Evolutionary conservation across 1,284 basidiomycete species (phyloP).

Genomic region (Mrakiaceae sp.): DNA sequence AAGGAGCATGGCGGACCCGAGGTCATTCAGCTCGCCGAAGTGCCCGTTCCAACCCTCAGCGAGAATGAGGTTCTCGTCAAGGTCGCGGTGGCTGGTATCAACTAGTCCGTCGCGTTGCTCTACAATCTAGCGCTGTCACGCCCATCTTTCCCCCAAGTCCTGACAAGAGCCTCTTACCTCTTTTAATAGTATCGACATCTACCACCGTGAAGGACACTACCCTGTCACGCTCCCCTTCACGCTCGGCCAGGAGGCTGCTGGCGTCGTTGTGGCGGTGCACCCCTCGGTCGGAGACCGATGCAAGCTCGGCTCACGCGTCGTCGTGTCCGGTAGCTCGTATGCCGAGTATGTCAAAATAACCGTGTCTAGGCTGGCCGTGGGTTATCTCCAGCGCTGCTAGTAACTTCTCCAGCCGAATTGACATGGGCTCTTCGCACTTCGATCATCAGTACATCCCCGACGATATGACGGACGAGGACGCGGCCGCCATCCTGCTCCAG

Average conservation of each 20-base stretch:
- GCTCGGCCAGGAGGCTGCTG: constrained; percentile 68
- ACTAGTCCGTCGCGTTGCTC: constrained; percentile 57
- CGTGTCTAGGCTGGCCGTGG: constrained; percentile 53
- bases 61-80: constrained; percentile 60
- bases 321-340: constrained; percentile 47
- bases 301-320: constrained; percentile 36
- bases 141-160: not conserved
- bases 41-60: constrained; percentile 51
- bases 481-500: constrained; percentile 59
- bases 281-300: constrained; percentile 44
- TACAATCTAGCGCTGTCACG: no score
- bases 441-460: constrained; percentile 25
- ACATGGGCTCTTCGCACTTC: no score
- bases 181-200: constrained; percentile 51
- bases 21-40: constrained; percentile 54
- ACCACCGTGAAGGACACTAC: constrained; percentile 47
- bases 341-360: constrained; percentile 64
- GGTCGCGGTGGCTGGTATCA: constrained; percentile 63
- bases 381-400: no score
- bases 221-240: constrained; percentile 52
- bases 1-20: constrained; percentile 58
- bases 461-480: constrained; percentile 49
- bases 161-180: not conserved
- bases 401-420: no score
- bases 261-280: constrained; percentile 61